Evolutionary conservation across 208 protist genomes (phyloP), one percentile per base, ranked within the genome.

Genomic region (Crithidia bombi): DNA sequence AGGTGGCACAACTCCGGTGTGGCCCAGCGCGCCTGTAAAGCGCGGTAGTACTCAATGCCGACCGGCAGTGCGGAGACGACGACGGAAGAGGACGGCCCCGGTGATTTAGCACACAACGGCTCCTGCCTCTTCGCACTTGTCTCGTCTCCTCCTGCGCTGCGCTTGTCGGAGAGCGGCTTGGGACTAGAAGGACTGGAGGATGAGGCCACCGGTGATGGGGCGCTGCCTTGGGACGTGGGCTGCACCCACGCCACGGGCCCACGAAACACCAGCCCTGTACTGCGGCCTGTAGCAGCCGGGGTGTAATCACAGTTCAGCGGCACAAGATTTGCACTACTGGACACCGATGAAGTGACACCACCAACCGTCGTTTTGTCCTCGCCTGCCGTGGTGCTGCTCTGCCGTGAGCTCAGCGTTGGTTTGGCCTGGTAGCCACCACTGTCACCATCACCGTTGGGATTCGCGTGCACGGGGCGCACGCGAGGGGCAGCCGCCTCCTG

Each of bases 11-110:
- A 41, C 25, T 62, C 63, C 15, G 65, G 78, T 25, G 56, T 44
- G 11, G 66, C 49, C 83, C 85, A 91, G 3, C 65, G 70, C n/a
- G 73, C 41, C 15, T 76, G 83, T 52, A 92, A 62, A 1, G 79
- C 81, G 17, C 61, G 49, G 63, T 83, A 92, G 67, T 84, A 92
- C 21, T 78, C 67, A 25, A 79, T 65, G 12, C 83, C 87, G 5
- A 89, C 79, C 23, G 84, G 83, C 33, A 88, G 57, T 23, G 71
- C 41, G 4, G 65, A 49, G 25, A 79, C 44, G 10, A 62, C 47
- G 3, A 67, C 14, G 1, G 64, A 35, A 19, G 38, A 38, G 15
- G 5, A 3, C 4, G 57, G 28, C 43, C 21, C 17, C 17, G 46
- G 2, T 5, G 5, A 17, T 2, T 17, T 15, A 5, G 23, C 21